Percentiles rank a stretch among this genome's conserved stretches.
Evolutionary conservation across 2,329 filamentous ascomycete genomes (phyloP).

Genomic region (Incumbomyces delicatus): DNA sequence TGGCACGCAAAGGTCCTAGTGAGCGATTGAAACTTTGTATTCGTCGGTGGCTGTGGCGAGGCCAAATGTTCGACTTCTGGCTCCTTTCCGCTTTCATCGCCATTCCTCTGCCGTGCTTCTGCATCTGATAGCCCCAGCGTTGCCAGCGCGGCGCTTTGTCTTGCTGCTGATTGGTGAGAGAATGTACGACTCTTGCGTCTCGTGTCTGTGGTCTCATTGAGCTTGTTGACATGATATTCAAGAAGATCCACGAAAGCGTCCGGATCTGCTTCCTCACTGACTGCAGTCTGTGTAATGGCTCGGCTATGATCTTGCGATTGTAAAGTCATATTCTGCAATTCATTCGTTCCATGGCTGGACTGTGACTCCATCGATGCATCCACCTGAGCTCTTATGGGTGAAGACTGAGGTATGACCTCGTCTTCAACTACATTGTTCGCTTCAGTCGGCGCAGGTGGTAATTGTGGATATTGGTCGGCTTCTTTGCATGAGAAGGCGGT

Average conservation of each 20-base stretch:
- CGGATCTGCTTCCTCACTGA: constrained; percentile 13
- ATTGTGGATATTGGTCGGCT: constrained; percentile 8
- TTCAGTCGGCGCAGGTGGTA: constrained; percentile 16
- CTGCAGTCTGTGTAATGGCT: background rate
- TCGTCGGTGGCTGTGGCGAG: background rate
- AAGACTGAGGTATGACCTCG: constrained; percentile 16
- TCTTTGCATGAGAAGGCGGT: background rate
- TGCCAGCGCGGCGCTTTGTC: constrained; percentile 11
- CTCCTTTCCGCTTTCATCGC: constrained; percentile 1
- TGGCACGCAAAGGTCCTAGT: constrained; percentile 12
- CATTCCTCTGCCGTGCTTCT: background rate
- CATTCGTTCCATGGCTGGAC: constrained; percentile 2
- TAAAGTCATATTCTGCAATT: background rate
- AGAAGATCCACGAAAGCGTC: constrained; percentile 27
- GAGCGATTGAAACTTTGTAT: background rate
- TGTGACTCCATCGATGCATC: background rate
- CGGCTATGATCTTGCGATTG: background rate
- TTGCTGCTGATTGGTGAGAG: constrained; percentile 6
- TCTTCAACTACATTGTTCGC: constrained; percentile 4
- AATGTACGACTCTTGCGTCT: constrained; percentile 5
- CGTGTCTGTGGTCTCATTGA: constrained; percentile 22
- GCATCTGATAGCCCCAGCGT: constrained; percentile 5
- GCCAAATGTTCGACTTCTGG: background rate
- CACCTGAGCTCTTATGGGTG: constrained; percentile 7
- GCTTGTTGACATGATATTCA: constrained; percentile 28